Conservation (phyloP, 345 rosid genomes). For the Diplotaxis tenuifolia region DNA sequence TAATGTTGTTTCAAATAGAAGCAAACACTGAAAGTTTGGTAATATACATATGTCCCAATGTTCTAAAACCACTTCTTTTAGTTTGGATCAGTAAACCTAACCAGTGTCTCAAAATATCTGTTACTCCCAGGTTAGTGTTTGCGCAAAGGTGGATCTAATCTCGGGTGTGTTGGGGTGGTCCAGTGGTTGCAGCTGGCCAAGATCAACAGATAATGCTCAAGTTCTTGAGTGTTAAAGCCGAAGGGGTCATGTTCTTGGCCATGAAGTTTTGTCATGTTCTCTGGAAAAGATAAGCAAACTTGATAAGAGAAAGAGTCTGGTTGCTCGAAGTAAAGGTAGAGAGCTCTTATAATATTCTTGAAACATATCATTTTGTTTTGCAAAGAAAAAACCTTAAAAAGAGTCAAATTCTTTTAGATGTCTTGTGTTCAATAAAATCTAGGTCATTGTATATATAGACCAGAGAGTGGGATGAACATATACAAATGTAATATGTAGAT, state of each 20-base stretch:
- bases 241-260: slow-evolving; percentile 28
- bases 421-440: slow-evolving; percentile 28
- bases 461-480: slow-evolving; percentile 21
- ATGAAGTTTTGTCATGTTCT: slow-evolving; percentile 39
- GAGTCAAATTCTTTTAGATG: slow-evolving; percentile 40
- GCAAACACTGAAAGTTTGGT: slow-evolving; percentile 73
- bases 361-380: slow-evolving; percentile 20
- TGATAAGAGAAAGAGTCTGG: slow-evolving; percentile 25
- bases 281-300: slow-evolving; percentile 19
- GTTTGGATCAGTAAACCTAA: slow-evolving; percentile 1
- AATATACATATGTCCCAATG: slow-evolving; percentile 8
- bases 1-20: slow-evolving; percentile 87
- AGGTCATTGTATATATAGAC: slow-evolving; percentile 38
- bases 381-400: not conserved
- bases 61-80: not conserved
- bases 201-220: slow-evolving; percentile 45
- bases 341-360: slow-evolving; percentile 31
- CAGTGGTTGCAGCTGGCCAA: slow-evolving; percentile 92
- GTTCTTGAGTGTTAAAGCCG: slow-evolving; percentile 60
- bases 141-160: slow-evolving; percentile 72
- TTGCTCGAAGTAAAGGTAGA: slow-evolving; percentile 35
- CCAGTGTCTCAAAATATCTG: not conserved
- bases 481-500: slow-evolving; percentile 37
- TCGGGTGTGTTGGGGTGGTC: slow-evolving; percentile 93
- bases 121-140: slow-evolving; percentile 60